A percentile compares a stretch with the other conserved stretches of the same genome.
Evolutionary conservation across 169 alveolate genomes (phyloP).

Genomic region (Babesia gibsoni): DNA sequence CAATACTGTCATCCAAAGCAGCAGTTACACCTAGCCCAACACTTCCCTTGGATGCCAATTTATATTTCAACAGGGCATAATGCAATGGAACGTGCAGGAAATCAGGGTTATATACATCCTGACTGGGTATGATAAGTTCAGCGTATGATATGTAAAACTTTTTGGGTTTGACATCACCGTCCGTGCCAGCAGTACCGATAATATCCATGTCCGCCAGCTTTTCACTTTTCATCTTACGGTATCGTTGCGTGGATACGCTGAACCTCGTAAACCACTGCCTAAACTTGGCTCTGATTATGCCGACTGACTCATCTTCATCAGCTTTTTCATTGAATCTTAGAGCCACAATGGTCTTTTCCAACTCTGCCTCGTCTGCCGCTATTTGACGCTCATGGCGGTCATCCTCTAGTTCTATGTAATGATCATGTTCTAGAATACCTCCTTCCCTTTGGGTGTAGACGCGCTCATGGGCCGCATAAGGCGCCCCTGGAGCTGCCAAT

Average conservation of each 20-base stretch:
- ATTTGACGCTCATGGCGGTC: conserved; percentile 20
- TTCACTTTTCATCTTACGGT: neutral
- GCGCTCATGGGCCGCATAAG: neutral
- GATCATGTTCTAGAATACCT: conserved; percentile 20
- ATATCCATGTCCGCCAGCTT: neutral
- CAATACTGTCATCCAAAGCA: neutral
- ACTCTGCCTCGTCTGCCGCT: conserved; percentile 13
- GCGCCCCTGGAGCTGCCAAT: neutral
- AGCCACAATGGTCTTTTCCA: neutral
- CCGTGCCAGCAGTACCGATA: neutral
- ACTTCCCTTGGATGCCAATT: neutral
- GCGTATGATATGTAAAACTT: conserved; percentile 54
- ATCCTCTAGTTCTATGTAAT: conserved; percentile 18
- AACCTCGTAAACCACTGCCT: neutral
- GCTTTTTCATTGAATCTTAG: neutral
- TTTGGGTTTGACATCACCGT: neutral
- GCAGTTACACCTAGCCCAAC: neutral
- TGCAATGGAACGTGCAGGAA: conserved; percentile 42
- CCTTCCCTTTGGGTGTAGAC: neutral
- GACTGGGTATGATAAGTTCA: conserved; percentile 56
- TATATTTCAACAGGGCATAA: conserved; percentile 4
- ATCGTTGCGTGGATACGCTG: neutral
- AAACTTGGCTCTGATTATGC: neutral
- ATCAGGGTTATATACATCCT: conserved; percentile 43
- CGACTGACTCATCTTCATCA: neutral